These are phyloP conservation scores for Starmerella vitae DNA, from an alignment of 805 yeast genomes.

Conservation along the genomic window DNA sequence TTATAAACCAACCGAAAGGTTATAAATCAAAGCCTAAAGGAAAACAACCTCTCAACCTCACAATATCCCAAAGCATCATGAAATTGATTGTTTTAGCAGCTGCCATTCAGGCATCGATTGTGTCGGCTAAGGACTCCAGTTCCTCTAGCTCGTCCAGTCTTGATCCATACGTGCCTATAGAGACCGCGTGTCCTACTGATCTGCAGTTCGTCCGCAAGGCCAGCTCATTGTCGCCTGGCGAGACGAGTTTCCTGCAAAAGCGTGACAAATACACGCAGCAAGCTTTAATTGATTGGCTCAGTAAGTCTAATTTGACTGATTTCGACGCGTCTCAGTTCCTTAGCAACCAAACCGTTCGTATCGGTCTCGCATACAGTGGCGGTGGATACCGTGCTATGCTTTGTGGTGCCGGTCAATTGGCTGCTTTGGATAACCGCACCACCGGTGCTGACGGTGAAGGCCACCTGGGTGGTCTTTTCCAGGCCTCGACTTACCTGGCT, in stretches of 20 bases:
- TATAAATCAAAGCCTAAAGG: too few relatives aligned
- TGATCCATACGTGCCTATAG: constrained; percentile 29
- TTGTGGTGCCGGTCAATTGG: constrained; percentile 41
- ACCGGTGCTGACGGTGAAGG: constrained; percentile 25
- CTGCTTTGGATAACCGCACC: constrained; percentile 39
- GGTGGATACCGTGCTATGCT: constrained; percentile 73
- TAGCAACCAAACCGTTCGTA: constrained; percentile 22
- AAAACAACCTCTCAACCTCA: too few relatives aligned
- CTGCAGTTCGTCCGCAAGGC: constrained; percentile 26
- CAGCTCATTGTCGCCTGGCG: constrained; percentile 22
- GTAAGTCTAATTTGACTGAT: constrained; percentile 34
- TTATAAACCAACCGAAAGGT: too few relatives aligned
- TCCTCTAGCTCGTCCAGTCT: background rate
- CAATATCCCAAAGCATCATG: too few relatives aligned
- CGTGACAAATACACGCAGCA: constrained; percentile 27
- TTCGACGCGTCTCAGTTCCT: constrained; percentile 33
- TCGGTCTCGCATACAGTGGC: constrained; percentile 52
- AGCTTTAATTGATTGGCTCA: constrained; percentile 33
- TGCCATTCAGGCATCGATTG: background rate
- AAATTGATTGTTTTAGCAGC: background rate
- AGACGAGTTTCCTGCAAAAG: constrained; percentile 24
- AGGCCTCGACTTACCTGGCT: constrained; percentile 41
- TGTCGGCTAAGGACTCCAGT: background rate
- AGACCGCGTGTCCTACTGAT: constrained; percentile 29
- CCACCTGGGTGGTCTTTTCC: constrained; percentile 41